Percentiles rank a stretch among this genome's conserved stretches.
Evolutionary conservation across 306 rosid genomes (phyloP).

Genomic region (Fagus crenata): DNA sequence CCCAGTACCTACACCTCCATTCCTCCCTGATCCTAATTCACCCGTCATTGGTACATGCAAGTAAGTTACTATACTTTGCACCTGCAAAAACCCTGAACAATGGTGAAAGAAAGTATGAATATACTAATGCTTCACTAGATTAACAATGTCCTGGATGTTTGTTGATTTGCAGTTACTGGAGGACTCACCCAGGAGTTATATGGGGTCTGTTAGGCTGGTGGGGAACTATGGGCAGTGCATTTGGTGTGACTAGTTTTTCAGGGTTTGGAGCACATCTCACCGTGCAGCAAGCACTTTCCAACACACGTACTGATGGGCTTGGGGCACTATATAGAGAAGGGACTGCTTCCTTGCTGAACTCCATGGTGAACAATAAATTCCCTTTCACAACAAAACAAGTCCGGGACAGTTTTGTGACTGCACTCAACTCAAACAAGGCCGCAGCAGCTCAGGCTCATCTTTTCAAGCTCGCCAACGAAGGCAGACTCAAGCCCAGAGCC

Average conservation of each 20-base stretch:
- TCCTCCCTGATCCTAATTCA: constrained; percentile 59
- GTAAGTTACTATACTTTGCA: constrained; percentile 44
- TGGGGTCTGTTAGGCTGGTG: constrained; percentile 93
- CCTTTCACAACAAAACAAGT: constrained; percentile 75
- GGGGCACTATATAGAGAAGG: constrained; percentile 83
- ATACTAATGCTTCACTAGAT: neutral
- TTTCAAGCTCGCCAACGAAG: constrained; percentile 90
- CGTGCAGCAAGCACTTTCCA: constrained; percentile 77
- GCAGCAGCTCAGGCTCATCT: constrained; percentile 66
- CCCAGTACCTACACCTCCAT: constrained; percentile 59
- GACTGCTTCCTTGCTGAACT: constrained; percentile 77
- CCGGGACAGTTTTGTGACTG: constrained; percentile 54
- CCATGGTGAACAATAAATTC: constrained; percentile 71
- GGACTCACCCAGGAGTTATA: constrained; percentile 67
- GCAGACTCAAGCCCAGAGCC: constrained; percentile 51
- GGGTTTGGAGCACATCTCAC: constrained; percentile 54
- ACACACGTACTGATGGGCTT: constrained; percentile 73
- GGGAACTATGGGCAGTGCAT: constrained; percentile 78
- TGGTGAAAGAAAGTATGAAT: too few species aligned
- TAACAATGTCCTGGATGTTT: neutral
- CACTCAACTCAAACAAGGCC: constrained; percentile 66
- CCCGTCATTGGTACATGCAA: constrained; percentile 86
- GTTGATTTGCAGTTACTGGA: constrained; percentile 72
- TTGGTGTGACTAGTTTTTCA: constrained; percentile 57
- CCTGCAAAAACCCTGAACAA: neutral